Base-by-base conservation (phyloP, 768 basidiomycete genomes). In the Mycena polygramma region DNA sequence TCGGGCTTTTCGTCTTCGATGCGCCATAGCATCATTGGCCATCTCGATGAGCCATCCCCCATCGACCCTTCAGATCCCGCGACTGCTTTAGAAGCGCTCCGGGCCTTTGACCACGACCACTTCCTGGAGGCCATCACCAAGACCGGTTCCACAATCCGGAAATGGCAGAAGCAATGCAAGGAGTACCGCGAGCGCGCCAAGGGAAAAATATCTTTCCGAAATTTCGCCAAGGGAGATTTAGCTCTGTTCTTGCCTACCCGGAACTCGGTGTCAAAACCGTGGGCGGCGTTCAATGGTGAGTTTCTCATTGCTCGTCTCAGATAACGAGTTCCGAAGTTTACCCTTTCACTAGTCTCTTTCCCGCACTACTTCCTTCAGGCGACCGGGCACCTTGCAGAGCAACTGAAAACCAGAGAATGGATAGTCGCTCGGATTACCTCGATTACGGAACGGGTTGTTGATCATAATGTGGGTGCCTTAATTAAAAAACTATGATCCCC, bases 251-350 rank as follows among this genome's bases (percentile, higher is more conserved):
- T 99, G 17, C 98, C 98, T 2, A 99, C 98, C 0, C 87, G 97
- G 55, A 98, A 98, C 80, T 95, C 96, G 36, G 89, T 94, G 8
- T 92, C 93, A 51, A 95, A 94, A 78, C 94, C 95, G 1, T 99
- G 98, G 97, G 98, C 97, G 26, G 98, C 98, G 13, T 99, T 99
- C 83, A 99, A 99, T 80, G 94, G 96, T 96, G 77, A 75, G 90
- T 70, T 57, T 54, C 35, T 36, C 45, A 66, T 46, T 48, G 4
- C 52, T 54, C 63, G 45, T 62, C 39, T 45, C 57, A 39, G 26
- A 63, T 69, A 73, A 52, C 19, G 17, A 77, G 52, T 68, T 79
- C 81, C 83, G 81, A 83, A 63, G 73, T 79, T 83, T 80, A 77
- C 80, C 81, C 73, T 73, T 61, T 65, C 51, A 62, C 46, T 79